Conservation (phyloP, 306 rosid species). For the Adenanthera pavonina region DNA sequence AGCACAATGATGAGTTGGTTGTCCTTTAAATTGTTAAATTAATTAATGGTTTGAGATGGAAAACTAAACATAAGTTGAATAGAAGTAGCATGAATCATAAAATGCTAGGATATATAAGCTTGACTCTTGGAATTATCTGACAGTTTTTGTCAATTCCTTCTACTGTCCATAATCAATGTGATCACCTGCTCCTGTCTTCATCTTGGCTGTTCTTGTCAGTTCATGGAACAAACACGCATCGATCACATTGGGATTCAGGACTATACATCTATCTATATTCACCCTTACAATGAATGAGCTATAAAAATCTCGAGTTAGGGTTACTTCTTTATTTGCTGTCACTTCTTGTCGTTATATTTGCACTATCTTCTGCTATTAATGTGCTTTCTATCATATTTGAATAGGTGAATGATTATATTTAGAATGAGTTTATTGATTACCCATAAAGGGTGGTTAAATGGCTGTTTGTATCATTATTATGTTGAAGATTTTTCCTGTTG, state of each 20-base stretch:
- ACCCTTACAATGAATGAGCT: not conserved
- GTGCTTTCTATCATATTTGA: not conserved
- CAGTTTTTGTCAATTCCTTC: not conserved
- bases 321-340: not conserved
- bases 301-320: not conserved
- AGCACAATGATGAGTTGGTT: not conserved
- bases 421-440: not conserved
- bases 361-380: not conserved
- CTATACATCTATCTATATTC: not conserved
- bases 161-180: not conserved
- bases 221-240: not conserved
- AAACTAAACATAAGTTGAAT: not conserved
- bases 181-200: not conserved
- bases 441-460: not conserved
- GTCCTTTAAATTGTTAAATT: not conserved
- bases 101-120: not conserved
- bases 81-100: not conserved
- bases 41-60: not conserved
- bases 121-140: not conserved
- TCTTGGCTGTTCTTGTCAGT: not conserved
- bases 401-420: not conserved
- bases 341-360: not conserved
- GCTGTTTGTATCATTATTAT: not conserved
- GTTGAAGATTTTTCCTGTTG: conserved; percentile 3
- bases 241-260: not conserved